These are phyloP conservation scores for Cornus kousa DNA, from an alignment of 148 eudicot genomes.

Conservation along the genomic window DNA sequence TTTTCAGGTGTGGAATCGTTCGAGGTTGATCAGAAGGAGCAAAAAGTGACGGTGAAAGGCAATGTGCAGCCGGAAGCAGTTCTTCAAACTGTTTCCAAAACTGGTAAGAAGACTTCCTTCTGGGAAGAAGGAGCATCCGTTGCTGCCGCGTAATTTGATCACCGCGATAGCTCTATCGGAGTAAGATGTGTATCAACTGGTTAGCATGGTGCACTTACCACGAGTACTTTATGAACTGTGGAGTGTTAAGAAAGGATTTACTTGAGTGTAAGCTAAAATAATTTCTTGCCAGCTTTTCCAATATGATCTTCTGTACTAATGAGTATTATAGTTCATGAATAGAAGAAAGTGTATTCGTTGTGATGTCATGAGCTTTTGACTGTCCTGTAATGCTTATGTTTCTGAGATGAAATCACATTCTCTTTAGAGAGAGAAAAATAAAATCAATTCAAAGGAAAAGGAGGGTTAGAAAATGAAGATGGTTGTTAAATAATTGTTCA, in stretches of 20 bases:
- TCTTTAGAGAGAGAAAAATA: too few species aligned
- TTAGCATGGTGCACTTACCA: not conserved
- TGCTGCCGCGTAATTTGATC: slow-evolving; percentile 14
- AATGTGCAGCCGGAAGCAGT: slow-evolving; percentile 84
- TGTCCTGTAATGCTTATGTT: not conserved
- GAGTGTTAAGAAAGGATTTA: not conserved
- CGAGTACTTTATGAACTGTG: not conserved
- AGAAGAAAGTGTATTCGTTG: not conserved
- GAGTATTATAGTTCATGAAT: not conserved
- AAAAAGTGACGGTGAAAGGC: slow-evolving; percentile 87
- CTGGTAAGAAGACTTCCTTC: slow-evolving; percentile 76
- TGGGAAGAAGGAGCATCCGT: slow-evolving; percentile 53
- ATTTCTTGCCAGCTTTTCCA: not conserved
- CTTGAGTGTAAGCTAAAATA: not conserved
- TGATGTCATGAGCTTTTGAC: not conserved
- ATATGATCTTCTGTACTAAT: not conserved
- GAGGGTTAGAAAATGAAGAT: too few species aligned
- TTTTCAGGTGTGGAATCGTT: slow-evolving; percentile 69
- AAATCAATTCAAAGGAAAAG: too few species aligned
- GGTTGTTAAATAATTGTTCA: too few species aligned
- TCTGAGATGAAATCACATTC: too few species aligned
- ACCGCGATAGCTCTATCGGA: not conserved
- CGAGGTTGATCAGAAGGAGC: slow-evolving; percentile 65
- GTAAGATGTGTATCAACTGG: not conserved
- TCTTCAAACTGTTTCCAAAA: slow-evolving; percentile 77